phyloP scores from a whole-genome alignment of 1,284 basidiomycete species.

The Termitomyces sp. region DNA sequence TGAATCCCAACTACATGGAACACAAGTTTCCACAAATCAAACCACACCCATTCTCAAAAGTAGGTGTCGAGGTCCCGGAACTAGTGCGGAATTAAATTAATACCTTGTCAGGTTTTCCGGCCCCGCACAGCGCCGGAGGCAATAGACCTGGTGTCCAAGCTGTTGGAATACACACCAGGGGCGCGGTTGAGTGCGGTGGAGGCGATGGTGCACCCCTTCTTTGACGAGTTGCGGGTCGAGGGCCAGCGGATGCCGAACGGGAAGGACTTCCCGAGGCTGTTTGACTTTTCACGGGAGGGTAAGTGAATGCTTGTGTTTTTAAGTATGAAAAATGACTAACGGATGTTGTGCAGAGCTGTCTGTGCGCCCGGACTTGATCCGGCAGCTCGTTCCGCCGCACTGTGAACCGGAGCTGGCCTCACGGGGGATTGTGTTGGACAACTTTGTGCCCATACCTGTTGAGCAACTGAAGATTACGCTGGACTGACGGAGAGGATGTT shows the following conservation, averaged over 20 bases:
- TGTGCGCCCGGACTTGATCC: constrained; percentile 90
- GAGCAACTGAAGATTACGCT: constrained; percentile 88
- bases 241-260: constrained; percentile 95
- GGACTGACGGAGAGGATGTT: constrained; percentile 51
- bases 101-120: constrained; percentile 81
- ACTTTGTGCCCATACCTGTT: constrained; percentile 91
- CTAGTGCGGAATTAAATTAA: background rate
- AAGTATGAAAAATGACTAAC: background rate
- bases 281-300: constrained; percentile 97
- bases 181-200: constrained; percentile 89
- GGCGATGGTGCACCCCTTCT: constrained; percentile 95
- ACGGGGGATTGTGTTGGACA: constrained; percentile 84
- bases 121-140: constrained; percentile 95
- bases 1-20: constrained; percentile 99
- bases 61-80: constrained; percentile 26
- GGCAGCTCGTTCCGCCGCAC: constrained; percentile 85
- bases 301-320: constrained; percentile 26
- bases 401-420: constrained; percentile 85
- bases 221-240: constrained; percentile 89
- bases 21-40: constrained; percentile 99
- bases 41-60: constrained; percentile 93
- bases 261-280: constrained; percentile 90
- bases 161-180: constrained; percentile 96
- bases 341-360: constrained; percentile 72
- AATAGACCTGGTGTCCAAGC: constrained; percentile 91